A percentile compares a stretch with the other conserved stretches of the same genome.
Conservation (phyloP, 2,329 filamentous ascomycete species). For the Ophiostoma triangulosporum region DNA sequence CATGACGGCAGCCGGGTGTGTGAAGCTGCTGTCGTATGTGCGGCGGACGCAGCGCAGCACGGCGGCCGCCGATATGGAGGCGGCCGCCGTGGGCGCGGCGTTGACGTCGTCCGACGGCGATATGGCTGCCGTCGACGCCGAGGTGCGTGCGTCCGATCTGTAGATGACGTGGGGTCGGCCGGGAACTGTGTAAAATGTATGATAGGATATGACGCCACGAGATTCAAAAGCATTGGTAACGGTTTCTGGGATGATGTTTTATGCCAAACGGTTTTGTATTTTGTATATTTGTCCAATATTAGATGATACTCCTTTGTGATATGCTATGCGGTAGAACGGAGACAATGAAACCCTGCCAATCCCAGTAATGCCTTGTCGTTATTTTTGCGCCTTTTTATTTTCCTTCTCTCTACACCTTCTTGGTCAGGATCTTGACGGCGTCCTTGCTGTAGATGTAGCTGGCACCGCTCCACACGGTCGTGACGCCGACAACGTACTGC, state of each 20-base stretch:
- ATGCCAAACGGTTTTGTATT: neutral
- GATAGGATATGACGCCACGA: neutral
- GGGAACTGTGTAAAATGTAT: neutral
- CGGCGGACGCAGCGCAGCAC: constrained; percentile 19
- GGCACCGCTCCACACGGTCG: constrained; percentile 84
- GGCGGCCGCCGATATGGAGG: constrained; percentile 3
- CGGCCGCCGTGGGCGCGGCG: constrained; percentile 3
- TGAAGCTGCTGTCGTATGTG: constrained; percentile 52
- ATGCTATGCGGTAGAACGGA: neutral
- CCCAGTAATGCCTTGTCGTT: neutral
- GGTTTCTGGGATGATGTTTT: neutral
- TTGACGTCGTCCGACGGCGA: constrained; percentile 19
- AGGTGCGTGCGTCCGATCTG: constrained; percentile 25
- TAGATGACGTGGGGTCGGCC: constrained; percentile 6
- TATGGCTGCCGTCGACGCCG: constrained; percentile 26
- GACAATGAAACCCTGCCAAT: neutral
- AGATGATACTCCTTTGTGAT: neutral
- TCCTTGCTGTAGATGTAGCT: constrained; percentile 88
- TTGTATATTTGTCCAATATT: neutral
- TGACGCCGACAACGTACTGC: constrained; percentile 69
- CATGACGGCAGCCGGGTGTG: constrained; percentile 45
- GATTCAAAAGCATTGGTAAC: neutral
- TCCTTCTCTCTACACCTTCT: constrained; percentile 8
- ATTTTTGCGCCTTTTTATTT: constrained; percentile 1
- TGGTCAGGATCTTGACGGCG: constrained; percentile 69